Percentiles rank a stretch among this genome's conserved stretches.
Conservation (phyloP, 306 rosid species). For the Cicer cuneatum region DNA sequence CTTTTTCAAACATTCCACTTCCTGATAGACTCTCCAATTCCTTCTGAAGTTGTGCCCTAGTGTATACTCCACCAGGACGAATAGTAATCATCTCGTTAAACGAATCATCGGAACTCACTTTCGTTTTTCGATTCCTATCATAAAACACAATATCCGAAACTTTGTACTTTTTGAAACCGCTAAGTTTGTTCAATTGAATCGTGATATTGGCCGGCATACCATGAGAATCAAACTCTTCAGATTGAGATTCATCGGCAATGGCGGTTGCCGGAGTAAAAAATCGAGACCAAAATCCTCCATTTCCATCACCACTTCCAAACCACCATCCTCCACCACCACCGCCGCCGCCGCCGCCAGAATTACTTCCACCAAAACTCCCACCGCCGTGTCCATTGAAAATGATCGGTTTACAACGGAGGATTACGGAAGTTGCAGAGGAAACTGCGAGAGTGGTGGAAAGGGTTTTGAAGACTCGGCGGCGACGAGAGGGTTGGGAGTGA, state of each 20-base stretch:
- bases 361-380: slow-evolving; percentile 32
- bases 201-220: slow-evolving; percentile 86
- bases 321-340: slow-evolving; percentile 49
- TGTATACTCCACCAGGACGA: slow-evolving; percentile 76
- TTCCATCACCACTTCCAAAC: slow-evolving; percentile 50
- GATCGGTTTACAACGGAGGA: slow-evolving; percentile 45
- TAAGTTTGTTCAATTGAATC: slow-evolving; percentile 79
- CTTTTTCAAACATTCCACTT: slow-evolving; percentile 99
- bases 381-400: slow-evolving; percentile 21
- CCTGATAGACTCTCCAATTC: slow-evolving; percentile 79
- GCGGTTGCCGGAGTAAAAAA: slow-evolving; percentile 60
- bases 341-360: slow-evolving; percentile 41
- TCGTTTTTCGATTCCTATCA: slow-evolving; percentile 62
- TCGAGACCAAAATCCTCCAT: slow-evolving; percentile 61
- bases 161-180: slow-evolving; percentile 87
- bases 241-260: slow-evolving; percentile 70
- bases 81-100: slow-evolving; percentile 92
- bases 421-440: slow-evolving; percentile 67
- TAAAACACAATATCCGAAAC: slow-evolving; percentile 76
- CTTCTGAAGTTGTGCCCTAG: slow-evolving; percentile 86
- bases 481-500: slow-evolving; percentile 39
- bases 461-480: slow-evolving; percentile 47
- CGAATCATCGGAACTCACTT: slow-evolving; percentile 79
- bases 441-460: slow-evolving; percentile 61
- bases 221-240: slow-evolving; percentile 85